A percentile compares a stretch with the other conserved stretches of the same genome.
phyloP scores from a whole-genome alignment of 345 rosid genomes.

The Eucalyptus globulus region DNA sequence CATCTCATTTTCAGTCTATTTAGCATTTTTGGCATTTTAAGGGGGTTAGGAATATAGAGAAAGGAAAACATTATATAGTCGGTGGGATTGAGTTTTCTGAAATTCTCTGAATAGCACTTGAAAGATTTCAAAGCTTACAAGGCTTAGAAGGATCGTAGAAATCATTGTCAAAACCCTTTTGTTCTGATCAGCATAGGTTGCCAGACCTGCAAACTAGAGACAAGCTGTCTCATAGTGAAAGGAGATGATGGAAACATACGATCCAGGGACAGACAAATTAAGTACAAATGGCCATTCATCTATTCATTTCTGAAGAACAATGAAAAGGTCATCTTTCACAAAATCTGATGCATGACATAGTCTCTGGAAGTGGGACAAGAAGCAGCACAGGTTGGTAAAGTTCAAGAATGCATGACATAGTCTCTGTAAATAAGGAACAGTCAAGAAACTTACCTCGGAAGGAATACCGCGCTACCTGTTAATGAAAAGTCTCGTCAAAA shows the following conservation, averaged over 20 bases:
- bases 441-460: constrained; percentile 1
- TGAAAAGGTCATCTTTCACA: not conserved
- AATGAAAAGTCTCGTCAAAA: not conserved
- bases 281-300: not conserved
- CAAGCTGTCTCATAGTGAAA: not conserved
- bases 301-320: not conserved
- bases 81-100: not conserved
- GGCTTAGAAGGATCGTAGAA: constrained; percentile 5
- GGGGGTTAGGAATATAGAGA: not conserved
- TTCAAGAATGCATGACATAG: not conserved
- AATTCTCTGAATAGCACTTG: not conserved
- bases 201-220: constrained; percentile 1
- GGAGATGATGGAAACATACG: not conserved
- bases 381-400: not conserved
- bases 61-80: not conserved
- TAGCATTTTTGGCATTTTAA: not conserved
- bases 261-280: not conserved
- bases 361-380: not conserved
- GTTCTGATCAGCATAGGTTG: constrained; percentile 1
- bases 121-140: not conserved
- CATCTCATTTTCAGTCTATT: not conserved
- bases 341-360: not conserved
- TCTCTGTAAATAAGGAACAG: not conserved
- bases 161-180: not conserved
- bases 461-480: constrained; percentile 4